A percentile compares a stretch with the other conserved stretches of the same genome.
Evolutionary conservation across 805 yeast species (phyloP).

Genomic region (Debaryomyces castellii): DNA sequence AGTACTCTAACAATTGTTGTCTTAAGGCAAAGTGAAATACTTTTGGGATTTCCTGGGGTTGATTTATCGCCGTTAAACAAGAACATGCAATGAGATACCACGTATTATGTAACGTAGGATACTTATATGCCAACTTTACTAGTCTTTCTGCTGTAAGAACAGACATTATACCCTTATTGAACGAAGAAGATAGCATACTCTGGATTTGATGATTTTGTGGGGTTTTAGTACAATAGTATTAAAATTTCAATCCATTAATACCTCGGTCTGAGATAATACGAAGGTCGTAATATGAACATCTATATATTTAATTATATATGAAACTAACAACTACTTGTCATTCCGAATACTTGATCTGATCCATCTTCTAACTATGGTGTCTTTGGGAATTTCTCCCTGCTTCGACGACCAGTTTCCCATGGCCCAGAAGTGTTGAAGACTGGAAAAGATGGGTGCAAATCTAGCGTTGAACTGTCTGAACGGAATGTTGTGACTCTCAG

Average conservation of each 20-base stretch:
- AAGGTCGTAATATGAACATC: neutral
- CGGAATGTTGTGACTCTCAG: conserved; percentile 18
- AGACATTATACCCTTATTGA: conserved; percentile 9
- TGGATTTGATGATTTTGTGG: neutral
- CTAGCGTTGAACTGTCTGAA: conserved; percentile 21
- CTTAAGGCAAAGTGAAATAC: conserved; percentile 67
- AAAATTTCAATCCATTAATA: neutral
- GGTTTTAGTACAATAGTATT: neutral
- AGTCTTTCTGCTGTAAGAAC: conserved; percentile 56
- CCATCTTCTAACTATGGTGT: conserved; percentile 58
- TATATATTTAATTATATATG: neutral
- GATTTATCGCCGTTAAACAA: conserved; percentile 76
- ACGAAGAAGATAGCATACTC: neutral
- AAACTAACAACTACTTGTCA: neutral
- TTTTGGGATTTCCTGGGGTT: conserved; percentile 76
- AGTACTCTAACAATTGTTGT: conserved; percentile 39
- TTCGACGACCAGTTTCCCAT: conserved; percentile 55
- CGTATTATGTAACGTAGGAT: conserved; percentile 51
- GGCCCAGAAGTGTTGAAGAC: conserved; percentile 61
- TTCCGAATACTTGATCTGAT: conserved; percentile 32
- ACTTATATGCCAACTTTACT: conserved; percentile 48
- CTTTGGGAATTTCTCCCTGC: conserved; percentile 48
- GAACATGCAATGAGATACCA: conserved; percentile 87
- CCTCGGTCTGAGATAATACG: neutral
- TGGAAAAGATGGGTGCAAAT: conserved; percentile 22